phyloP scores from a whole-genome alignment of 441 rosid species.

The Lepidium campestre region DNA sequence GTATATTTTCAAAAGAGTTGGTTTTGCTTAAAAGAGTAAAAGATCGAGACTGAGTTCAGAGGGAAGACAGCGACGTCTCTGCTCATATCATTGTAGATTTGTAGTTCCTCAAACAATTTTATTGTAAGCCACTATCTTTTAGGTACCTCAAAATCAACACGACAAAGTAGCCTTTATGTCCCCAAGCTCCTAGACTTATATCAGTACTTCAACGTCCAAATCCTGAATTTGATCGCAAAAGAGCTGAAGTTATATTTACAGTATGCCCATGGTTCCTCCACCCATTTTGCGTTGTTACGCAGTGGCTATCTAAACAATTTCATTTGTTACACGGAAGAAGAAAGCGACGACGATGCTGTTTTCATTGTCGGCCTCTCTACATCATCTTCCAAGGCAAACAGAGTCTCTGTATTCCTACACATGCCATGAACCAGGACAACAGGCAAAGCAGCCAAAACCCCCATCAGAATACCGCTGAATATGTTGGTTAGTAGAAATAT shows the following conservation, averaged over 20 bases:
- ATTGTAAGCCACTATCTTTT: background rate
- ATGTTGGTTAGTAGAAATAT: constrained; percentile 35
- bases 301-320: background rate
- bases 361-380: constrained; percentile 19
- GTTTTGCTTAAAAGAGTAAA: background rate
- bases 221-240: background rate
- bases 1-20: background rate
- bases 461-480: constrained; percentile 28
- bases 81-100: background rate
- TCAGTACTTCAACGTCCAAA: background rate
- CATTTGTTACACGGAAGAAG: constrained; percentile 14
- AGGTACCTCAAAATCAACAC: background rate
- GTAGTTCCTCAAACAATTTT: background rate
- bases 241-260: background rate
- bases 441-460: constrained; percentile 32
- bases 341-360: background rate
- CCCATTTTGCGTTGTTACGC: background rate
- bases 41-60: background rate
- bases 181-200: background rate
- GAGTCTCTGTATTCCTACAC: constrained; percentile 34
- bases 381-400: constrained; percentile 31
- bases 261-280: background rate
- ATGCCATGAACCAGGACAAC: constrained; percentile 39
- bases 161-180: background rate
- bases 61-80: background rate